Conservation (phyloP, 2,329 filamentous ascomycete genomes). For the Aureobasidium sp. region DNA sequence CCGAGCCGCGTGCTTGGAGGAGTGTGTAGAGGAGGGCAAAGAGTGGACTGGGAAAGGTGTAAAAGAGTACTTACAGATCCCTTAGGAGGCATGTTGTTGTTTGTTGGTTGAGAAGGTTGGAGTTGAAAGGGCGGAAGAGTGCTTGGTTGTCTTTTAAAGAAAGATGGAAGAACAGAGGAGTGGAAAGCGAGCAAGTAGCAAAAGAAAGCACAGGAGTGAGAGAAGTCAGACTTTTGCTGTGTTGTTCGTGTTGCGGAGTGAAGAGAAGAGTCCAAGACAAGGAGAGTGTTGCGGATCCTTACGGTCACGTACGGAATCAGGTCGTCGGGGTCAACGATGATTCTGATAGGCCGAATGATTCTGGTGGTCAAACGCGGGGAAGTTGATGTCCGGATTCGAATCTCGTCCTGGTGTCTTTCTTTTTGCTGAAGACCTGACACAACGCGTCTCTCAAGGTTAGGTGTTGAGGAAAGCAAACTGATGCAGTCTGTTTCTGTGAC, state of each 20-base stretch:
- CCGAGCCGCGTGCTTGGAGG: neutral
- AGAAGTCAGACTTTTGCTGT: neutral
- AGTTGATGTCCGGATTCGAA: neutral
- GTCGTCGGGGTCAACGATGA: neutral
- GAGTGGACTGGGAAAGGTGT: neutral
- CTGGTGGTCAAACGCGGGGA: neutral
- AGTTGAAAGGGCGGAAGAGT: neutral
- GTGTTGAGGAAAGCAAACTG: neutral
- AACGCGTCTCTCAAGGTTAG: no score
- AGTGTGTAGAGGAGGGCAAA: neutral
- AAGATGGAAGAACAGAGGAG: neutral
- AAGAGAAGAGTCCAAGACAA: neutral
- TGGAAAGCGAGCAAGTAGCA: neutral
- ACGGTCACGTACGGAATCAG: neutral
- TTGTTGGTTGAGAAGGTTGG: neutral
- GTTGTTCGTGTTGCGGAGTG: neutral
- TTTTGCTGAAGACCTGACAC: neutral
- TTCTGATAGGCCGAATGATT: neutral
- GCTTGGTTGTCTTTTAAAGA: neutral
- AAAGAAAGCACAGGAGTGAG: neutral
- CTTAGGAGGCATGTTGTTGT: constrained; percentile 8
- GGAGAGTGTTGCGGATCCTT: neutral
- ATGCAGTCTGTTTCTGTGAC: neutral
- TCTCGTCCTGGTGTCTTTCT: neutral
- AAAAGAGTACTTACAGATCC: neutral